These are phyloP conservation scores for Mortierella antarctica DNA, from an alignment of 192 early-diverging fungal genomes.

Conservation along the genomic window DNA sequence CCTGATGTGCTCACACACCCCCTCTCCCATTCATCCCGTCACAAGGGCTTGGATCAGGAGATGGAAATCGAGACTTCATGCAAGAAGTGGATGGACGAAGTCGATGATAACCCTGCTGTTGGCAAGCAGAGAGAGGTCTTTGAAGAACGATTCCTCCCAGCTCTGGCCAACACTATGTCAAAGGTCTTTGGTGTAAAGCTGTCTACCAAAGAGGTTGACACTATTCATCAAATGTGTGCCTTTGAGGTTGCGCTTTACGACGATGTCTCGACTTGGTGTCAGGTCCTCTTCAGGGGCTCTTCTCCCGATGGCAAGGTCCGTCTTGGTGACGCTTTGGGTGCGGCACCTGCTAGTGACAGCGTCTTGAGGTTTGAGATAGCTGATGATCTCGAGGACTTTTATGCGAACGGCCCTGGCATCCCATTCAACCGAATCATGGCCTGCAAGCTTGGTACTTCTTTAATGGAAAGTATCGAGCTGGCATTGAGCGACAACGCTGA, in stretches of 20 bases:
- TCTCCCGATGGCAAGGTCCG: background rate
- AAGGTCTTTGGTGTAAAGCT: background rate
- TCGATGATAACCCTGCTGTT: background rate
- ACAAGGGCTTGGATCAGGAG: conserved; percentile 24
- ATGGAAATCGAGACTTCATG: conserved; percentile 27
- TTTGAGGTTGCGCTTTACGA: conserved; percentile 22
- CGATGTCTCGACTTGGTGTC: conserved; percentile 23
- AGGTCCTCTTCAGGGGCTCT: background rate
- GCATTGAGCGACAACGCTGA: background rate
- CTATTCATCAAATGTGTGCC: conserved; percentile 18
- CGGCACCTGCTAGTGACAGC: background rate
- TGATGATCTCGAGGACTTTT: conserved; percentile 24
- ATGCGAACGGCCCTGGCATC: conserved; percentile 17
- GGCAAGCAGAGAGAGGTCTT: conserved; percentile 1
- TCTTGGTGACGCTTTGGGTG: background rate
- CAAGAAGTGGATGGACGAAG: conserved; percentile 5
- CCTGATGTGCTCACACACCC: too few species aligned
- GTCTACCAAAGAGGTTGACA: conserved; percentile 6
- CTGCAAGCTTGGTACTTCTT: conserved; percentile 12
- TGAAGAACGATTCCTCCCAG: conserved; percentile 4
- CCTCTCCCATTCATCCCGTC: background rate
- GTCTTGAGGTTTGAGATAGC: conserved; percentile 10
- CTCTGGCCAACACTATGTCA: background rate
- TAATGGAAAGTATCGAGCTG: conserved; percentile 10
- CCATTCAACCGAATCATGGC: conserved; percentile 27